phyloP scores from a whole-genome alignment of 1,139 yeast species.

The Yamadazyma atmosphaerica region DNA sequence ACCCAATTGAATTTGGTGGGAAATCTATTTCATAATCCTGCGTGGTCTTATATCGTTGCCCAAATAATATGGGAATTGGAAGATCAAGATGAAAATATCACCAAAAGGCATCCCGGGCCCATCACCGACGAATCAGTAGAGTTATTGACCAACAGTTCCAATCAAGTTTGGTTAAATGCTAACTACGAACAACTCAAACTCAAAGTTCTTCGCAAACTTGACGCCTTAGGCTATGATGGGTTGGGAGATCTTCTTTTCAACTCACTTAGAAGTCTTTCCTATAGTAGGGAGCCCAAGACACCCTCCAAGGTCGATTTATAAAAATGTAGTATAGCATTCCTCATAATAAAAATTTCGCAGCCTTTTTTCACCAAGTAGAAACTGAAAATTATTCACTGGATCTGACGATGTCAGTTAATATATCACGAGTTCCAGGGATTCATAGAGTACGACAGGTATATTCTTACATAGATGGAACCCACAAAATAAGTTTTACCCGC shows the following conservation, averaged over 20 bases:
- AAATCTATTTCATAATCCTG: conserved; percentile 55
- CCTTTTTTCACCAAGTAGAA: neutral
- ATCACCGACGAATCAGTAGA: conserved; percentile 33
- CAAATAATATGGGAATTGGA: conserved; percentile 49
- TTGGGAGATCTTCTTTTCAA: conserved; percentile 45
- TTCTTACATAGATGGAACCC: too few species aligned
- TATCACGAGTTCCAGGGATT: neutral
- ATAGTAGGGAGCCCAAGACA: neutral
- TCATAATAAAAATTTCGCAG: neutral
- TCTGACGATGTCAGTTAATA: neutral
- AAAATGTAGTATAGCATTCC: neutral
- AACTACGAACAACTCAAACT: conserved; percentile 41
- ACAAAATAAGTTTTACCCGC: too few species aligned
- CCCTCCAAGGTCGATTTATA: neutral
- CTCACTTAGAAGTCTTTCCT: conserved; percentile 43
- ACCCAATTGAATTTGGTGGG: conserved; percentile 39
- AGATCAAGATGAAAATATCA: conserved; percentile 30
- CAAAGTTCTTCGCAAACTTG: conserved; percentile 35
- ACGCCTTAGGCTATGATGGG: conserved; percentile 39
- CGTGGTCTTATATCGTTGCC: conserved; percentile 49
- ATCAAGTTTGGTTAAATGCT: conserved; percentile 29
- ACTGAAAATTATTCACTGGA: neutral
- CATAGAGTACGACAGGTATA: neutral
- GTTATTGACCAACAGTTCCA: conserved; percentile 19
- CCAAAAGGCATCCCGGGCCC: conserved; percentile 48